A percentile compares a stretch with the other conserved stretches of the same genome.
Evolutionary conservation across 768 basidiomycete species (phyloP).

Genomic region (Calocybe cyanea): DNA sequence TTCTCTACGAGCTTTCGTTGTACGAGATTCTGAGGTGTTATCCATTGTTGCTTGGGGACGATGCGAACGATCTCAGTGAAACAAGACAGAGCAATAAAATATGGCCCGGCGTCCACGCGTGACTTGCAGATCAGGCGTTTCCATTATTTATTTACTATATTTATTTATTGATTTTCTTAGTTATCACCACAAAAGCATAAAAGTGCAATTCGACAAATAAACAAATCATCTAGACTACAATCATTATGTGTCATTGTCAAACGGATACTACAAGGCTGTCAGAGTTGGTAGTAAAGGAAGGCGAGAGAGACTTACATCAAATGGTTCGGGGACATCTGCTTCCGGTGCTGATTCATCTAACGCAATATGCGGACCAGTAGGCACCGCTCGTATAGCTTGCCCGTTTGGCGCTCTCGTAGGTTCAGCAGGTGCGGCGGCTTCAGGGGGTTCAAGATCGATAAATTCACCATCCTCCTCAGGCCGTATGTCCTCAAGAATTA

Average conservation of each 20-base stretch:
- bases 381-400: slow-evolving; percentile 25
- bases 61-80: slow-evolving; percentile 22
- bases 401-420: slow-evolving; percentile 26
- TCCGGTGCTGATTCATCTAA: slow-evolving; percentile 71
- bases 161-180: too few relatives aligned
- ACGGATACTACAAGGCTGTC: slow-evolving; percentile 58
- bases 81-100: slow-evolving; percentile 28
- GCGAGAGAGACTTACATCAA: slow-evolving; percentile 61
- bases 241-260: slow-evolving; percentile 59
- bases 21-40: slow-evolving; percentile 52
- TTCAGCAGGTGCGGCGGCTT: slow-evolving; percentile 22
- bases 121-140: slow-evolving; percentile 25
- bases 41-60: slow-evolving; percentile 34
- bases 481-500: slow-evolving; percentile 73
- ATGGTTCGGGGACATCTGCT: slow-evolving; percentile 71
- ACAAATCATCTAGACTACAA: not conserved
- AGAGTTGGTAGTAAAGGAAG: not conserved
- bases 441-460: slow-evolving; percentile 52
- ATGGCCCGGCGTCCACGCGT: slow-evolving; percentile 18
- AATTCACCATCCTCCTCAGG: slow-evolving; percentile 72
- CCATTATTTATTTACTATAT: too few relatives aligned
- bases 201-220: too few relatives aligned
- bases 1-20: slow-evolving; percentile 71
- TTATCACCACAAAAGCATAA: too few relatives aligned
- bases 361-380: slow-evolving; percentile 54